Base-by-base conservation (phyloP, 2,329 filamentous ascomycete genomes). In the Fusarium pininemorale region DNA sequence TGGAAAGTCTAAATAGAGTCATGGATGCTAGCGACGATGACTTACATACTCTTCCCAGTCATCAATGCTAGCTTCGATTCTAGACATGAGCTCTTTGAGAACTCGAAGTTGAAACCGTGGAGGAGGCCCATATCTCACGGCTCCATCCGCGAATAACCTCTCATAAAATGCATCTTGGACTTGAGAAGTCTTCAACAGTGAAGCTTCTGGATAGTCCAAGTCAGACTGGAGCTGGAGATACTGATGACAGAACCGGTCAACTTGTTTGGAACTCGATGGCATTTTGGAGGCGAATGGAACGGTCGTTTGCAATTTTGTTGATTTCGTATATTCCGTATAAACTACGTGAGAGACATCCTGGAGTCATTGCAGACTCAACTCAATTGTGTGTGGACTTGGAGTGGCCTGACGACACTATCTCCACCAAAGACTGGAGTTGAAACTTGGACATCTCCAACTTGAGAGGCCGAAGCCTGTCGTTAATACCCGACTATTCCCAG, bases 1-100 rank as follows among this genome's bases (percentile, higher is more conserved):
- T 37, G 10, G 32, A 7, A 13, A 12, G 24, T 22, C 10, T 10
- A 47, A 15, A 32, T 7, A 39, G 4, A n/a, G 16, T n/a, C 35
- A 32, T 35, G 26, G 38, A 32, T 35, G 30, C 38, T 13, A 30
- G 28, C 15, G 56, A 38, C 28, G 22, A 62, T 26, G 56, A 85
- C 93, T 86, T 92, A 97, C 95, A 92, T 97, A 90, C 87, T 94
- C 87, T 76, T 98, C 93, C 82, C 94, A 95, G 81, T 98, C 91
- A 65, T 90, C 87, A 54, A 97, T 94, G 39, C 92, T 89, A 37
- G 87, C 84, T 81, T 98, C 94, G 59, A 98, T 91, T 64, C 86
- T 89, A 13, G 86, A 83, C 18, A 94, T 84, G 39, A 98, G 86
- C 71, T 90, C 85, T 80, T 97, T 98, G 58, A 98, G 82, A 2